Conservation (phyloP, 2,329 filamentous ascomycete genomes). For the Fusarium nygamai region DNA sequence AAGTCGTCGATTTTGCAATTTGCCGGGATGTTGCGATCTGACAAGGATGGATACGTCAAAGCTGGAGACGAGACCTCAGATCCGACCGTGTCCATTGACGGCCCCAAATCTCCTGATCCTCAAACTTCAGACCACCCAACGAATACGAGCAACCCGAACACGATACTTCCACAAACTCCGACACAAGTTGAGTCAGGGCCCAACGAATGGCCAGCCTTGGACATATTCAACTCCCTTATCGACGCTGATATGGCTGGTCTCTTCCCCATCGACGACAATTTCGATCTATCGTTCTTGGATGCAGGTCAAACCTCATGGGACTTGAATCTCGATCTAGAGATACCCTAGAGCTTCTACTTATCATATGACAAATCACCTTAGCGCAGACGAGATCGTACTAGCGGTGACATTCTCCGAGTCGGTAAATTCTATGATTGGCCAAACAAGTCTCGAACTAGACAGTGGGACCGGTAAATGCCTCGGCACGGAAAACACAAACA, state of each 20-base stretch:
- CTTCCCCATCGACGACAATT: neutral
- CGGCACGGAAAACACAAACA: conserved; percentile 5
- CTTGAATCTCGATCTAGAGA: accelerated
- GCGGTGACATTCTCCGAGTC: neutral
- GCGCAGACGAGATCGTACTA: neutral
- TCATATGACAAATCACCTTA: neutral
- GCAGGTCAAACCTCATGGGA: neutral
- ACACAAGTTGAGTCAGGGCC: accelerated
- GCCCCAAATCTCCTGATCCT: too few relatives aligned
- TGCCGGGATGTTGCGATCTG: neutral
- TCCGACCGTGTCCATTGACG: accelerated
- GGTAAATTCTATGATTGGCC: conserved; percentile 15
- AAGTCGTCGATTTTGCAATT: neutral
- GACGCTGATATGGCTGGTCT: conserved; percentile 13
- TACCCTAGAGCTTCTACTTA: neutral
- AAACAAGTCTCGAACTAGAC: accelerated
- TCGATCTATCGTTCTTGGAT: neutral
- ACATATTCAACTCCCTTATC: conserved; percentile 7
- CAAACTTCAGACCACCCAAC: accelerated
- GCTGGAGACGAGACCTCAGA: neutral
- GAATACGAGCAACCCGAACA: neutral
- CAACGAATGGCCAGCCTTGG: neutral
- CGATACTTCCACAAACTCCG: neutral
- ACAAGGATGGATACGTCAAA: neutral
- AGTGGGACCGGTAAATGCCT: conserved; percentile 23